phyloP scores from a whole-genome alignment of 345 rosid genomes.

The Clarkia xantiana region DNA sequence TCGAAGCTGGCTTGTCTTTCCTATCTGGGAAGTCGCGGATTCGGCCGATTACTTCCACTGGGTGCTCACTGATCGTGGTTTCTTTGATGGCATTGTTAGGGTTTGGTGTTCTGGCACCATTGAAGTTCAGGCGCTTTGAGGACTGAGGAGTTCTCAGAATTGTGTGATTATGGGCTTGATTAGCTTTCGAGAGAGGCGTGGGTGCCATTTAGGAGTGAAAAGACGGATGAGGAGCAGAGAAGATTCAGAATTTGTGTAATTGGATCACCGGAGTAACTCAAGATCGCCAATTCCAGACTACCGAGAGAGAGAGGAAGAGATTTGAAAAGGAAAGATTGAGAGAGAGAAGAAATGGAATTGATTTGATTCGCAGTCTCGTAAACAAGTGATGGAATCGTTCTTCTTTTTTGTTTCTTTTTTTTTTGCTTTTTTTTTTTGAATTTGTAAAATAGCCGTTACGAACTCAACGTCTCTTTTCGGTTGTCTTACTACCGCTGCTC shows the following conservation, averaged over 20 bases:
- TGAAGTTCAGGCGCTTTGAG: conserved; percentile 42
- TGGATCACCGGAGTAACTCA: neutral
- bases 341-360: neutral
- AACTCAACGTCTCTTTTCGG: conserved; percentile 18
- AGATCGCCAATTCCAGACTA: conserved; percentile 1
- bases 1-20: conserved; percentile 42
- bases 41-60: conserved; percentile 78
- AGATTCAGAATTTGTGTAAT: neutral
- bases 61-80: conserved; percentile 49
- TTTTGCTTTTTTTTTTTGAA: conserved; percentile 2
- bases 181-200: conserved; percentile 45
- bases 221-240: neutral
- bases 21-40: conserved; percentile 41
- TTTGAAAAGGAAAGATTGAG: conserved; percentile 10
- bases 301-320: conserved; percentile 6
- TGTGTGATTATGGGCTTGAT: conserved; percentile 18
- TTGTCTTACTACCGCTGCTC: neutral
- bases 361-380: too few relatives aligned
- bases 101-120: conserved; percentile 25
- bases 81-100: conserved; percentile 31
- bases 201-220: conserved; percentile 42
- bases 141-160: conserved; percentile 52
- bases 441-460: conserved; percentile 34
- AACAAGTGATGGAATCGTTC: too few relatives aligned
- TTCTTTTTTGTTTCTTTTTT: too few relatives aligned